Conservation (phyloP, 768 basidiomycete genomes). For the Leccinum rimulosum region DNA sequence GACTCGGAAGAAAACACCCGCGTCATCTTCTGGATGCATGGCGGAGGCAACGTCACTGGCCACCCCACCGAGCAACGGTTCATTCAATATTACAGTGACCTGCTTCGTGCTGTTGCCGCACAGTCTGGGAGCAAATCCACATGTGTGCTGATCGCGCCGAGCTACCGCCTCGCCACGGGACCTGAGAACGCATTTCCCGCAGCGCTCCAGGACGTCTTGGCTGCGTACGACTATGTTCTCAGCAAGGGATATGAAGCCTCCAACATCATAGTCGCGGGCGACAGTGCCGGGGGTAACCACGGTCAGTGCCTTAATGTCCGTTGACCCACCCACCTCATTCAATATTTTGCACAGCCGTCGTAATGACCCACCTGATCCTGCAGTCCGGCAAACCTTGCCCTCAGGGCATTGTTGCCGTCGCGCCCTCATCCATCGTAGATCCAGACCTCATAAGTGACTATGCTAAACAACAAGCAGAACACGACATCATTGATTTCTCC, state of each 20-base stretch:
- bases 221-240: conserved; percentile 27
- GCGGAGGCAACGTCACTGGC: conserved; percentile 20
- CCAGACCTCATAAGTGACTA: neutral
- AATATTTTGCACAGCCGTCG: conserved; percentile 12
- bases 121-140: neutral
- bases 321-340: neutral
- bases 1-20: conserved; percentile 1
- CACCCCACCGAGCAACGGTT: conserved; percentile 13
- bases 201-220: conserved; percentile 21
- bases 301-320: conserved; percentile 8
- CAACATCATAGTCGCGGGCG: conserved; percentile 23
- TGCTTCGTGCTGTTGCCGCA: conserved; percentile 12
- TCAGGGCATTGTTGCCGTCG: conserved; percentile 53
- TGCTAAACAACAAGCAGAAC: neutral
- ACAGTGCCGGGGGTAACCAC: conserved; percentile 27
- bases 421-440: conserved; percentile 34
- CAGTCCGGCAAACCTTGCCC: conserved; percentile 54
- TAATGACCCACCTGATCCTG: conserved; percentile 34
- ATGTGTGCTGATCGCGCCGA: conserved; percentile 20
- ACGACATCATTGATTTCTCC: conserved; percentile 1
- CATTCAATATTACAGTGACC: neutral
- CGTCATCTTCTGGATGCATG: conserved; percentile 26
- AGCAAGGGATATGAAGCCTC: conserved; percentile 19
- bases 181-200: conserved; percentile 26
- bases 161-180: conserved; percentile 24